Percentiles rank a stretch among this genome's conserved stretches.
Conservation (phyloP, 2,329 filamentous ascomycete species). For the Fusarium torulosum region DNA sequence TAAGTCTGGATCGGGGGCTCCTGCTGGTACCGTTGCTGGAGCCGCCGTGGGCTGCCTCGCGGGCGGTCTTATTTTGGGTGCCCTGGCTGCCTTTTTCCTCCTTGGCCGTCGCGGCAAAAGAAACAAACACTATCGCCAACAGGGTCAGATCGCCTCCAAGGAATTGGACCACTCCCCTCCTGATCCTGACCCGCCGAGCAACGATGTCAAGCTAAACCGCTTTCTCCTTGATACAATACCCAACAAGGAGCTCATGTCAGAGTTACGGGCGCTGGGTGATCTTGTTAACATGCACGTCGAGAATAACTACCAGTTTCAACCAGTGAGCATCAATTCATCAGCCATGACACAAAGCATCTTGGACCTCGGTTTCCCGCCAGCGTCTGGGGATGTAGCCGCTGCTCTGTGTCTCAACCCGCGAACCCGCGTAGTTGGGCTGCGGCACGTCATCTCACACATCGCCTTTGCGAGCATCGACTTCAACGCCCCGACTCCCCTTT, state of each 20-base stretch:
- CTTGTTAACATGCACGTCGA: conserved; percentile 58
- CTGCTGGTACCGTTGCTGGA: conserved; percentile 46
- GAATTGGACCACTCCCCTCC: neutral
- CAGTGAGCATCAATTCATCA: conserved; percentile 33
- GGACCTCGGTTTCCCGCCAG: conserved; percentile 47
- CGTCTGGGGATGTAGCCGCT: conserved; percentile 39
- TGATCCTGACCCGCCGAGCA: conserved; percentile 21
- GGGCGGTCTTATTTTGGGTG: conserved; percentile 47
- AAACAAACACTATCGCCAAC: too few relatives aligned
- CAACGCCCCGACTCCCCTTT: conserved; percentile 45
- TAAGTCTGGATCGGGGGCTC: conserved; percentile 17
- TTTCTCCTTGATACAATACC: conserved; percentile 55
- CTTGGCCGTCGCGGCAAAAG: conserved; percentile 33
- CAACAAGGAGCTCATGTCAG: conserved; percentile 53
- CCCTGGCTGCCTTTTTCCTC: conserved; percentile 47
- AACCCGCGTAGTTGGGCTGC: conserved; percentile 52
- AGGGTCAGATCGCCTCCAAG: neutral
- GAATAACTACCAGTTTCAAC: conserved; percentile 53
- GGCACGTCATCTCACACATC: conserved; percentile 55
- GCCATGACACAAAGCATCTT: conserved; percentile 44
- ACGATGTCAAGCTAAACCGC: conserved; percentile 49
- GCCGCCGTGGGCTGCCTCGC: conserved; percentile 49
- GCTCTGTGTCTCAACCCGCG: conserved; percentile 50
- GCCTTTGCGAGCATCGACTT: conserved; percentile 54
- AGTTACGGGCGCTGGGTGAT: conserved; percentile 52